Conservation (phyloP, 441 rosid species). For the Bruguiera hainesii region DNA sequence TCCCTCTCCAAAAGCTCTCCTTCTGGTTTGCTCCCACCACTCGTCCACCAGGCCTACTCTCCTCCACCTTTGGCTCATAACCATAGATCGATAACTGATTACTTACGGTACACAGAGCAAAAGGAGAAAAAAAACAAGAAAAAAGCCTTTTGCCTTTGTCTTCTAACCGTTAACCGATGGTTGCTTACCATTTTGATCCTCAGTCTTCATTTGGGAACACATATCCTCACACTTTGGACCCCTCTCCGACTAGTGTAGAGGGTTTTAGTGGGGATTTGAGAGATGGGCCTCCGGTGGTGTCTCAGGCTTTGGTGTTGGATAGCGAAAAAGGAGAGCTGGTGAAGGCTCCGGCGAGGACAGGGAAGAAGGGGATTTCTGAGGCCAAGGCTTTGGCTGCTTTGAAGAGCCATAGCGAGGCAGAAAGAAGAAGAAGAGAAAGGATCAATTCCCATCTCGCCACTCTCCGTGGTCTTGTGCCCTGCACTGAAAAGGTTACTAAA, state of each 20-base stretch:
- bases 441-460: conserved; percentile 68
- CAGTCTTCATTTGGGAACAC: conserved; percentile 31
- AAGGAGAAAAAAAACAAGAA: not conserved
- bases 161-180: conserved; percentile 19
- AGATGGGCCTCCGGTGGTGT: conserved; percentile 26
- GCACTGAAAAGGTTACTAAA: conserved; percentile 47
- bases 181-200: conserved; percentile 28
- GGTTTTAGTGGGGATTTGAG: conserved; percentile 26
- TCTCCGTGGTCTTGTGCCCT: conserved; percentile 59
- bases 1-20: conserved; percentile 49
- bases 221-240: conserved; percentile 26
- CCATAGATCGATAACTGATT: too few species aligned
- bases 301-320: conserved; percentile 50
- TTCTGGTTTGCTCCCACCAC: conserved; percentile 61
- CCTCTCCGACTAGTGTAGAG: conserved; percentile 26
- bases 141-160: not conserved
- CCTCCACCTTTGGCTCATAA: conserved; percentile 27
- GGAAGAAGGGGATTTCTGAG: conserved; percentile 43
- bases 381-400: conserved; percentile 57
- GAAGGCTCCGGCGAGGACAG: conserved; percentile 36
- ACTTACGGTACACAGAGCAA: not conserved
- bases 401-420: conserved; percentile 78
- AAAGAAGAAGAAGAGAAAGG: conserved; percentile 75
- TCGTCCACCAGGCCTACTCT: conserved; percentile 51
- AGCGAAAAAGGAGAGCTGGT: conserved; percentile 51